phyloP scores from a whole-genome alignment of 306 rosid species.

The Quercus aquifolioides region DNA sequence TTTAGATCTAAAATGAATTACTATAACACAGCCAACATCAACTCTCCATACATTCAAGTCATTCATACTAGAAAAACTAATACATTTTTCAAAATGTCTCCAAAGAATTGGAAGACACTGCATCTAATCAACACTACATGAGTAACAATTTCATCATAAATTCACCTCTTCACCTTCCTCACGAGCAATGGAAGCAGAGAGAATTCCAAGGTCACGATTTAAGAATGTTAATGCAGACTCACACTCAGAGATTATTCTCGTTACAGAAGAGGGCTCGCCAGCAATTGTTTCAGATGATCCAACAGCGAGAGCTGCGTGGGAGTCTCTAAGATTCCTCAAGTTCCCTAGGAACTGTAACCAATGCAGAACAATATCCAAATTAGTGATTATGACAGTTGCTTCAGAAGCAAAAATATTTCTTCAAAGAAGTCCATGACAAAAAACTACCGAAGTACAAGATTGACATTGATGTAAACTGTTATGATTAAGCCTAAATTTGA shows the following conservation, averaged over 20 bases:
- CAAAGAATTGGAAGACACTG: background rate
- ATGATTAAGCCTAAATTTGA: background rate
- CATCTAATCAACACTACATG: background rate
- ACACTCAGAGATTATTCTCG: slow-evolving; percentile 83
- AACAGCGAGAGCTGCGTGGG: slow-evolving; percentile 78
- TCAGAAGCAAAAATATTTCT: background rate
- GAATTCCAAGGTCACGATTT: slow-evolving; percentile 89
- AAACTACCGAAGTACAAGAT: background rate
- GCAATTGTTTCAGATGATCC: slow-evolving; percentile 85
- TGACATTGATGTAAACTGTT: background rate
- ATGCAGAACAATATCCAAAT: background rate
- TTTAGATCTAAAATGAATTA: too few species aligned
- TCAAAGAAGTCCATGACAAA: background rate
- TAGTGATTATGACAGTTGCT: background rate
- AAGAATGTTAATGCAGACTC: slow-evolving; percentile 82
- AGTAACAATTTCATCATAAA: slow-evolving; percentile 23
- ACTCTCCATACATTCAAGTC: background rate
- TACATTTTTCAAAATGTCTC: background rate
- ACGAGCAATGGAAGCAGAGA: slow-evolving; percentile 91
- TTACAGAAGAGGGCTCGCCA: slow-evolving; percentile 84
- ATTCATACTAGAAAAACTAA: background rate
- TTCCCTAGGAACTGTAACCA: slow-evolving; percentile 71
- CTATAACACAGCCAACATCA: background rate
- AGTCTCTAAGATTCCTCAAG: slow-evolving; percentile 88
- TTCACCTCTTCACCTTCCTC: slow-evolving; percentile 61